Base-by-base conservation (phyloP, 306 rosid species). In the Mimosa pudica region DNA sequence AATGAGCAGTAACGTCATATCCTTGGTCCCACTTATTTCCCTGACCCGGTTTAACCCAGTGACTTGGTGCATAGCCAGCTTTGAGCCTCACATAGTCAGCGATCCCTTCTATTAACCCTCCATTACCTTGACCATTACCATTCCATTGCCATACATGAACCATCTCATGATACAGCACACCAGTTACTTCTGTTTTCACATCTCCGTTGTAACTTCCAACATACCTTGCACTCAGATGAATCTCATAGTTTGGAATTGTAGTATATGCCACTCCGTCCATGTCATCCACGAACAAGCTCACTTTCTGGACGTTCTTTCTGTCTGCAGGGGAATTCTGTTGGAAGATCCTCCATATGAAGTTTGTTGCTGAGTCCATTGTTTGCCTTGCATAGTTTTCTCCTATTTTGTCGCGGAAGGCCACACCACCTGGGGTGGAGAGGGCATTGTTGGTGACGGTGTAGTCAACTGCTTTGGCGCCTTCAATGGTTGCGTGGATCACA, bases 81-180 rank as follows among this genome's bases (percentile, higher is more conserved):
- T 74, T 86, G 64, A 86, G 54, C 86, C 89, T 79, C 73, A 88
- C 89, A 41, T 17, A 86, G 16, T 88, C 91, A 0, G 85, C 89
- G 4, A 88, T 79, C 88, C 89, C 71, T 65, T 65, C 71, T 2
- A 65, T 65, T 46, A 65, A 65, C 12, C 71, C 71, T 13, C 71
- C 71, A 48, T 84, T 82, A 3, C 73, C 79, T 36, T n/a, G 0
- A 5, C 73, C 63, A 0, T 67, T 80, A 12, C 84, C 88, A 55
- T 85, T 64, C 84, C 80, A 75, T 76, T 79, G 86, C 86, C 83
- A 84, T 3, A 77, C 24, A 14, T 84, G 89, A 0, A 82, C 70
- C 77, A 80, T 54, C 74, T 86, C 89, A 16, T 86, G 89, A 68
- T 86, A 86, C 6, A 83, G 44, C 54, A 79, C 80, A 5, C 85